Conservation (phyloP, 148 eudicot species). For the Dianthus caryophyllus region DNA sequence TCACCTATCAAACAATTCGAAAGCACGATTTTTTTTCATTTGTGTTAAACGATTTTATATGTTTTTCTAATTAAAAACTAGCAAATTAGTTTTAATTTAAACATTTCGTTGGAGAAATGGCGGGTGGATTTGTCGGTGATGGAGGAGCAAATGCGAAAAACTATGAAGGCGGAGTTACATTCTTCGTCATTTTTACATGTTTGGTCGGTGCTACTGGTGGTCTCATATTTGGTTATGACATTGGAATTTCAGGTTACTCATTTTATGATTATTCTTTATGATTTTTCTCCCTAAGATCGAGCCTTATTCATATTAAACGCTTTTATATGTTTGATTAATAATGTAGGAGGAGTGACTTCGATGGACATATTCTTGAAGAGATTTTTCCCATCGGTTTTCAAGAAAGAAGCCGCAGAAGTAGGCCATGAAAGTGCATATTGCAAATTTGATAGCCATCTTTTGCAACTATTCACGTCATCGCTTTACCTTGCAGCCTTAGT, state of each 20-base stretch:
- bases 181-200: constrained; percentile 27
- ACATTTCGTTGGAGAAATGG: constrained; percentile 6
- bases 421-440: constrained; percentile 29
- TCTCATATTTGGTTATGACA: constrained; percentile 32
- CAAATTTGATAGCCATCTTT: constrained; percentile 33
- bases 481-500: constrained; percentile 35
- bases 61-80: not conserved
- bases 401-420: not conserved
- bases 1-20: not conserved
- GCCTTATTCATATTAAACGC: too few species aligned
- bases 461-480: constrained; percentile 33
- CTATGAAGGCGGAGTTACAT: constrained; percentile 25
- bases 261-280: not conserved
- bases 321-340: too few species aligned
- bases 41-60: not conserved
- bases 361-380: constrained; percentile 31
- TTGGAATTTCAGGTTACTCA: constrained; percentile 27
- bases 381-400: constrained; percentile 30
- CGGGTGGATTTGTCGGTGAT: constrained; percentile 15
- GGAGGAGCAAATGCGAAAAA: not conserved
- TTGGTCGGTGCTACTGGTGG: constrained; percentile 32
- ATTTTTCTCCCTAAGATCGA: too few species aligned
- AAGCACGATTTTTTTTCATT: not conserved
- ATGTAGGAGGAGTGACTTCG: constrained; percentile 39
- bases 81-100: not conserved